Base-by-base conservation (phyloP, 2,329 filamentous ascomycete genomes). In the Cladosporium sp. region DNA sequence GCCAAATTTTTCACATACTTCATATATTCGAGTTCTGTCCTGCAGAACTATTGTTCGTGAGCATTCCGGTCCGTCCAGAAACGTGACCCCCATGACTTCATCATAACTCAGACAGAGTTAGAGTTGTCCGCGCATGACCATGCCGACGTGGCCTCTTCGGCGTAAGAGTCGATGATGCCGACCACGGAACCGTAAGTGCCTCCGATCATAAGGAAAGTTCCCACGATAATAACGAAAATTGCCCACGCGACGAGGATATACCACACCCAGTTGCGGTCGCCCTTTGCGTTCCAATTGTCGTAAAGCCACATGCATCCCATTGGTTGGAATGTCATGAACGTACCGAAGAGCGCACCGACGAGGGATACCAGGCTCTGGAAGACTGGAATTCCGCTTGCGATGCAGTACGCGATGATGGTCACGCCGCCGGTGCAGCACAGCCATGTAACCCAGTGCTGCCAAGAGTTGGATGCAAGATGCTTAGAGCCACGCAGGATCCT, bases 361-460 rank as follows among this genome's bases (percentile, higher is more conserved):
- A 78, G 52, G 12, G 68, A 69, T 4, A 78, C 57, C n/a, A 78
- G 56, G 53, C 72, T 77, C 51, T 74, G 75, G 62, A 79, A 78
- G 47, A 48, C 45, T 0, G 76, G 76, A n/a, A 79, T 74, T 0
- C 72, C 73, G n/a, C 68, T 67, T 1, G 77, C 75, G 16, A 79
- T 63, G 43, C 79, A 59, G 56, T 76, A 79, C 7, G 72, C 66
- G 33, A 75, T 58, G 3, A 70, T 58, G 0, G 67, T 64, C 40
- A 78, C 62, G 0, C 60, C 59, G 9, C 68, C 55, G 0, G 72
- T 75, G 49, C 70, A 72, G 11, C 64, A 61, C 0, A 79, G 57
- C 77, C 77, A 80, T 1, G 70, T 73, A 0, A 58, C 61, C 76
- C 75, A 78, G 56, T 79, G 77, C 0, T 73, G 55, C 11, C 68